Conservation (phyloP, 192 early-diverging fungal genomes). For the Umbelopsis isabellina region DNA sequence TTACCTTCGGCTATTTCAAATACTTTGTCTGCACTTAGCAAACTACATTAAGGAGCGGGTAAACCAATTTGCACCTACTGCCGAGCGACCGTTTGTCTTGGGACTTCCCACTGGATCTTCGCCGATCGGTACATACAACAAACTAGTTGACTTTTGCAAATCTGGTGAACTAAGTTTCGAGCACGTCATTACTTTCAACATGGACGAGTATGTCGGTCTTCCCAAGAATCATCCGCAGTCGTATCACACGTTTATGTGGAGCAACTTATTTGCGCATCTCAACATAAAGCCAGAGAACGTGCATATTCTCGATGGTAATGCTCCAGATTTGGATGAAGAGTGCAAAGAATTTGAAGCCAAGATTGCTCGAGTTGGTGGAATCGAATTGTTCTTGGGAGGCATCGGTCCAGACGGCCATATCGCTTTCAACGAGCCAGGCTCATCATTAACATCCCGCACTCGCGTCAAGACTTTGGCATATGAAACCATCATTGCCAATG, state of each 20-base stretch:
- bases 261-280: constrained; percentile 82
- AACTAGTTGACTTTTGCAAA: constrained; percentile 65
- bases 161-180: constrained; percentile 33
- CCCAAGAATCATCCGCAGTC: constrained; percentile 72
- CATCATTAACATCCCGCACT: constrained; percentile 77
- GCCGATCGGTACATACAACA: constrained; percentile 79
- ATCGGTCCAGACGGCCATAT: constrained; percentile 91
- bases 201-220: constrained; percentile 67
- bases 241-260: constrained; percentile 92
- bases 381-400: constrained; percentile 86
- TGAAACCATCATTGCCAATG: constrained; percentile 85
- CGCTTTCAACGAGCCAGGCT: constrained; percentile 86
- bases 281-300: constrained; percentile 82
- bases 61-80: constrained; percentile 72
- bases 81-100: constrained; percentile 78
- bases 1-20: neutral
- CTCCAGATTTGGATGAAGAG: constrained; percentile 74
- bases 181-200: constrained; percentile 86
- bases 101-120: constrained; percentile 86
- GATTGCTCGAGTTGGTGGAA: constrained; percentile 76
- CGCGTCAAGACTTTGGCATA: constrained; percentile 85
- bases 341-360: constrained; percentile 78
- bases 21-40: constrained; percentile 43
- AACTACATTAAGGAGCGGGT: constrained; percentile 83
- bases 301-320: constrained; percentile 85